Conservation (phyloP, 495 filamentous ascomycete species). For the Bacidia rubella region DNA sequence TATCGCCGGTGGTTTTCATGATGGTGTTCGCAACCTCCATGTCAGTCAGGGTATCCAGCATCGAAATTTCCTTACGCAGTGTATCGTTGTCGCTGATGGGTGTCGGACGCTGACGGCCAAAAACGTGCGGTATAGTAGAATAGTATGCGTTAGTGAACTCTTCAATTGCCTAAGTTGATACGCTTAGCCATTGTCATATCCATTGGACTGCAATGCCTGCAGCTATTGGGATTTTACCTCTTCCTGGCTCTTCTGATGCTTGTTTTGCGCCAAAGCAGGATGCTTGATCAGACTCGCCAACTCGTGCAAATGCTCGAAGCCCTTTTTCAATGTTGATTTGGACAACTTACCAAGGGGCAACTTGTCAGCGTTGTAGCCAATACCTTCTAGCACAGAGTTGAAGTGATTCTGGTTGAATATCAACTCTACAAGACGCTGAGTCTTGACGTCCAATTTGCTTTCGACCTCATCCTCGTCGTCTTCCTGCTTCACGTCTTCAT, state of each 20-base stretch:
- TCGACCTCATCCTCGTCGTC: slow-evolving; percentile 11
- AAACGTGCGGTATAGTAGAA: slow-evolving; percentile 67
- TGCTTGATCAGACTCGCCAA: slow-evolving; percentile 49
- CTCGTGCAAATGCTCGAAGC: slow-evolving; percentile 62
- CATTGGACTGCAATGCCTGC: not conserved
- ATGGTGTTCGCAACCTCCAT: slow-evolving; percentile 74
- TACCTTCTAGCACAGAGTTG: slow-evolving; percentile 44
- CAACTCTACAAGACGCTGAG: slow-evolving; percentile 57
- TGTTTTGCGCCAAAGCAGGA: slow-evolving; percentile 29
- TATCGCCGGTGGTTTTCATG: slow-evolving; percentile 47
- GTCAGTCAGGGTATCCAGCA: slow-evolving; percentile 51
- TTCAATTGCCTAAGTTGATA: slow-evolving; percentile 31
- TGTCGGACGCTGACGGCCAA: slow-evolving; percentile 60
- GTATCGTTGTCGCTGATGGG: slow-evolving; percentile 38
- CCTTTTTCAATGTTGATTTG: slow-evolving; percentile 54
- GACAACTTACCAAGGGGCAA: slow-evolving; percentile 73
- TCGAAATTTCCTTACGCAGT: slow-evolving; percentile 60
- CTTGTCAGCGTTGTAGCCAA: slow-evolving; percentile 67
- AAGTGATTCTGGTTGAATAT: slow-evolving; percentile 72
- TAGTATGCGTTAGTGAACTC: slow-evolving; percentile 62
- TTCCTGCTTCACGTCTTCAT: slow-evolving; percentile 4
- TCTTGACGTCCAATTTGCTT: slow-evolving; percentile 40
- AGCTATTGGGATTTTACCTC: slow-evolving; percentile 5
- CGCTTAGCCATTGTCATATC: not conserved
- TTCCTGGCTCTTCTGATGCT: slow-evolving; percentile 28